A percentile compares a stretch with the other conserved stretches of the same genome.
phyloP scores from a whole-genome alignment of 108 stramenopile genomes.

The Aurantiochytrium sp. region DNA sequence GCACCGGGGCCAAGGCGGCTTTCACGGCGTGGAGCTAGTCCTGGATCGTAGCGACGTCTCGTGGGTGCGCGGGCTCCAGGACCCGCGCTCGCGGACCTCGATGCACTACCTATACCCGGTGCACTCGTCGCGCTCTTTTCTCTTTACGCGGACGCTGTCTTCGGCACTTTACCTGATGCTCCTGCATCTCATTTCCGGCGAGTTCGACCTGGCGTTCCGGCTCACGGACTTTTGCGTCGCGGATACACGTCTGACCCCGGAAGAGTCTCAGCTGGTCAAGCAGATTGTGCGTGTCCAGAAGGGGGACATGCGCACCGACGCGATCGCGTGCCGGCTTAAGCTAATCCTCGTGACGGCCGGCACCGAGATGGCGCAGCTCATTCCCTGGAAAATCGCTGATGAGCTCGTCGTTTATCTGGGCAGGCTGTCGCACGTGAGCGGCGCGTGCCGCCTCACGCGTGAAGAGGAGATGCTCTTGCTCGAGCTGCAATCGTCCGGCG shows the following conservation, averaged over 20 bases:
- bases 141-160: not conserved
- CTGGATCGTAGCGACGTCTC: slow-evolving; percentile 16
- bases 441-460: slow-evolving; percentile 77
- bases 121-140: slow-evolving; percentile 15
- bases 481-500: slow-evolving; percentile 1
- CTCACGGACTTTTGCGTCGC: slow-evolving; percentile 24
- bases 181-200: not conserved
- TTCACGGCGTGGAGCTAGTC: not conserved
- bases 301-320: slow-evolving; percentile 7
- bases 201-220: slow-evolving; percentile 19
- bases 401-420: slow-evolving; percentile 58
- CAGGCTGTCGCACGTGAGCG: slow-evolving; percentile 77
- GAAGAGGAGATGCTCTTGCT: slow-evolving; percentile 82
- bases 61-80: not conserved
- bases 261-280: not conserved
- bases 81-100: not conserved
- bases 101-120: slow-evolving; percentile 21
- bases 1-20: not conserved
- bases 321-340: slow-evolving; percentile 25
- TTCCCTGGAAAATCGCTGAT: slow-evolving; percentile 11
- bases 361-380: slow-evolving; percentile 20
- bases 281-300: not conserved
- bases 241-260: not conserved
- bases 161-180: not conserved
- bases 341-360: slow-evolving; percentile 5